phyloP scores from a whole-genome alignment of 1,139 yeast species.

The Saccharomyces hybrid region DNA sequence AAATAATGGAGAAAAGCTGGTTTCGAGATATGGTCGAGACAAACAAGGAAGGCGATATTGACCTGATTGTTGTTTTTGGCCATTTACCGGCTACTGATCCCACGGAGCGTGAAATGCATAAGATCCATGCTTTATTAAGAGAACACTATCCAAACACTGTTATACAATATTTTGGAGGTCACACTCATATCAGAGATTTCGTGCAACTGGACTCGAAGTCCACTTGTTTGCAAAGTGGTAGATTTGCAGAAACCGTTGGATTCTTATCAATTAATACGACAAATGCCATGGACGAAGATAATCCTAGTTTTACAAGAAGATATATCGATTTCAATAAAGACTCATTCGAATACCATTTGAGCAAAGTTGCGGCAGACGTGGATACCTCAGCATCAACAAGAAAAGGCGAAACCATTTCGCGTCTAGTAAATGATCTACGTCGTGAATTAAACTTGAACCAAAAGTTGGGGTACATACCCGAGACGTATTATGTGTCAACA shows the following conservation, averaged over 20 bases:
- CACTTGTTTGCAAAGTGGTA: conserved; percentile 80
- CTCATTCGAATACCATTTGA: conserved; percentile 61
- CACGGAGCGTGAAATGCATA: conserved; percentile 46
- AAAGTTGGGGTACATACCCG: conserved; percentile 57
- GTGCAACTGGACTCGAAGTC: conserved; percentile 57
- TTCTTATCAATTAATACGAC: conserved; percentile 56
- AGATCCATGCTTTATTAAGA: conserved; percentile 50
- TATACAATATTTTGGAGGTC: conserved; percentile 91
- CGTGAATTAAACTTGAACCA: conserved; percentile 46
- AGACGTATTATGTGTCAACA: conserved; percentile 58
- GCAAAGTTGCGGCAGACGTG: conserved; percentile 6
- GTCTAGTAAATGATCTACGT: conserved; percentile 41
- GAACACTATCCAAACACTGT: conserved; percentile 49
- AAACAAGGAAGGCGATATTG: conserved; percentile 44
- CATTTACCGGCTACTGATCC: conserved; percentile 66
- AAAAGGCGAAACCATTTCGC: conserved; percentile 45
- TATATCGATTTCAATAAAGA: conserved; percentile 75
- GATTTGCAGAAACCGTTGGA: conserved; percentile 89
- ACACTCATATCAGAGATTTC: conserved; percentile 86
- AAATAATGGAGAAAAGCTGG: conserved; percentile 51
- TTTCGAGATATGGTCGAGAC: conserved; percentile 44
- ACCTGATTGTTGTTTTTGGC: conserved; percentile 62
- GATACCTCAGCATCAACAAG: conserved; percentile 4
- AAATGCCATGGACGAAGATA: conserved; percentile 2
- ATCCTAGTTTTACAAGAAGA: conserved; percentile 42